Evolutionary conservation across 371 early-diverging fungal genomes (phyloP), one percentile per base, ranked within the genome.

Genomic region (Parasitella parasitica): DNA sequence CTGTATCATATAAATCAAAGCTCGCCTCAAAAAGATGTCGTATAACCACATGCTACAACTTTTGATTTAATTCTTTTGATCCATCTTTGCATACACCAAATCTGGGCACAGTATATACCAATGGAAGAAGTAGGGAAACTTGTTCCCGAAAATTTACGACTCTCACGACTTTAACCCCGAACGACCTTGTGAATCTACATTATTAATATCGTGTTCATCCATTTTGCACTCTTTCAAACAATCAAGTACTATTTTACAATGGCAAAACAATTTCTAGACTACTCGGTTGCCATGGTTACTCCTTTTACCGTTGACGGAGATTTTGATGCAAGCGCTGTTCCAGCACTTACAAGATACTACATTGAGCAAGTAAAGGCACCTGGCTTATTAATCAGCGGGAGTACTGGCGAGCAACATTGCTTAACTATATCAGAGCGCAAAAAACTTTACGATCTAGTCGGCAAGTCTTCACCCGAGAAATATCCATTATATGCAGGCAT

Each of bases 331-430:
- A 61, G 32, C 13, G 35, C 70, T 20, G 66, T 72, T n/a, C 66
- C 73, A n/a, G 41, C 22, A 4, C 61, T 72, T 1, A 64, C 66
- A 0, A 48, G 61, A 34, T 72, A 63, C 32, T 72, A 72, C 32
- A 18, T 70, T 38, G 28, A 63, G 13, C 54, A 72, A 46, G 24
- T 41, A 15, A 43, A 54, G 7, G 59, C 63, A 16, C 73, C 73
- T 28, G 73, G 70, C 13, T 63, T 72, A 16, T 62, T 72, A n/a
- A 58, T 72, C 18, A 66, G 70, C 30, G 73, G 73, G 4, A 41
- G 53, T 2, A 72, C 73, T 11, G 73, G 73, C 30, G 73, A 72
- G 30, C 73, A 72, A n/a, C 73, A 72, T 57, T 69, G 69, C 20
- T 50, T 72, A 55, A 63, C 66, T 0, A 61, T 72, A 30, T 43